Evolutionary conservation across 192 early-diverging fungal species (phyloP).

Genomic region (Chytriomyces sp.): DNA sequence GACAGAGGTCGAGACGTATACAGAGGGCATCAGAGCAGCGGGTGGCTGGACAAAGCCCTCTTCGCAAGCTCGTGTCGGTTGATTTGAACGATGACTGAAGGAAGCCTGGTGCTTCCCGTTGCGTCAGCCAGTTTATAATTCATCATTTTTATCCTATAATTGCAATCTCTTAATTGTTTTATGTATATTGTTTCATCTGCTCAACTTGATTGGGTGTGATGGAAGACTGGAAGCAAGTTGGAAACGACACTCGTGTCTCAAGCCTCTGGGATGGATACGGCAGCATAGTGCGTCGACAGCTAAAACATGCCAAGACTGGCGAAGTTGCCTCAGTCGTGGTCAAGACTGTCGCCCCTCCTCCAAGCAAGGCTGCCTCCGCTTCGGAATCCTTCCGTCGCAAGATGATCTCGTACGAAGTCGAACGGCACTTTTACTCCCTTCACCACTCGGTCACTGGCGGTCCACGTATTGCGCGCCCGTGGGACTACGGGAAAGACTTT

Average conservation of each 20-base stretch:
- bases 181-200: not conserved
- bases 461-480: not conserved
- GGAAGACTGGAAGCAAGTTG: not conserved
- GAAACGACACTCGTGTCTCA: not conserved
- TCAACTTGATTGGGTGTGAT: not conserved
- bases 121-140: no score
- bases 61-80: not conserved
- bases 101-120: not conserved
- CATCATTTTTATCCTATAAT: no score
- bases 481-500: not conserved
- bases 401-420: slow-evolving; percentile 10
- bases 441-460: no score
- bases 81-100: no score
- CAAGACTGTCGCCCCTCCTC: not conserved
- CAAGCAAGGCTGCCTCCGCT: not conserved
- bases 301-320: not conserved
- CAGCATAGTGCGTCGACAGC: not conserved
- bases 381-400: slow-evolving; percentile 3
- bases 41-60: no score
- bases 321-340: not conserved
- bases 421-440: not conserved
- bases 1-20: no score
- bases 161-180: no score
- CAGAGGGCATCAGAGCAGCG: no score
- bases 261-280: not conserved